These are phyloP conservation scores for Tetracladium maxilliforme DNA, from an alignment of 2,329 filamentous ascomycete genomes.

Conservation along the genomic window DNA sequence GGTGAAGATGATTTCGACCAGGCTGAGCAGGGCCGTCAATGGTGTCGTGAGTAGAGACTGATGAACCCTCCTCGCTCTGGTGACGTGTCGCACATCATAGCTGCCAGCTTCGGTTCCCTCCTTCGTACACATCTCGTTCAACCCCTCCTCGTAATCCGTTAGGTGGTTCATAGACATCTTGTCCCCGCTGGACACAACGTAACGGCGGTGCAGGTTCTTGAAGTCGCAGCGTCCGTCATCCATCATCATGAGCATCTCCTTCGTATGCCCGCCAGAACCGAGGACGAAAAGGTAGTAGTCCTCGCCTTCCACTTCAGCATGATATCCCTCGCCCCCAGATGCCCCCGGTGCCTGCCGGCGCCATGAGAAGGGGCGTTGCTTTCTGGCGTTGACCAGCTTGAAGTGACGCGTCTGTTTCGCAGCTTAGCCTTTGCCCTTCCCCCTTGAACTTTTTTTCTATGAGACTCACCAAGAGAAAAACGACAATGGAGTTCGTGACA, in stretches of 20 bases:
- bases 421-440: too few species aligned
- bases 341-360: too few species aligned
- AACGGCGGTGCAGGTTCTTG: conserved; percentile 78
- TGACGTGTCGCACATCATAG: conserved; percentile 53
- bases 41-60: conserved; percentile 66
- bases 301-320: too few species aligned
- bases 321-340: too few species aligned
- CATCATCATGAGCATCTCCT: conserved; percentile 80
- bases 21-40: conserved; percentile 48
- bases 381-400: too few species aligned
- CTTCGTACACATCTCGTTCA: conserved; percentile 10
- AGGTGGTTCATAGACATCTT: conserved; percentile 50
- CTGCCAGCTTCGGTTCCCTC: conserved; percentile 21
- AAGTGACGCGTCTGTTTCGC: too few species aligned
- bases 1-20: conserved; percentile 65
- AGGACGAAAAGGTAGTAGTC: too few species aligned
- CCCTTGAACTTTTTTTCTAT: too few species aligned
- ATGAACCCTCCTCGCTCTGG: conserved; percentile 67
- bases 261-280: conserved; percentile 86
- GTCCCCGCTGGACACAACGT: conserved; percentile 63
- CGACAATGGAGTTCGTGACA: too few species aligned
- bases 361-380: too few species aligned
- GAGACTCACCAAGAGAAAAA: too few species aligned
- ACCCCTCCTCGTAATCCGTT: conserved; percentile 41
- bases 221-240: conserved; percentile 30